Base-by-base conservation (phyloP, 768 basidiomycete species). In the Asterophora parasitica region DNA sequence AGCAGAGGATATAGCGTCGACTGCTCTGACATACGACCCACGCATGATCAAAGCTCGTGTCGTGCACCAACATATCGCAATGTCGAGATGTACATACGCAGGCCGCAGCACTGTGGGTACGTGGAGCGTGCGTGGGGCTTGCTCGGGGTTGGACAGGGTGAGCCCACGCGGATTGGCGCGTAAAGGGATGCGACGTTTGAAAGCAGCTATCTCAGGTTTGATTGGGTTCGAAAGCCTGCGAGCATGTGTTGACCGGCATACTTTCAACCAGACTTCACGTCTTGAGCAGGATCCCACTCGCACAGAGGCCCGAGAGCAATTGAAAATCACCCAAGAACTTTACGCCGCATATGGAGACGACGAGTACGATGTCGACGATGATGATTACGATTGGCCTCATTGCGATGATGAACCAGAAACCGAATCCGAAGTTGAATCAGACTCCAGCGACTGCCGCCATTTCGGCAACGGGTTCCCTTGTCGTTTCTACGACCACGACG, bases 381-480 rank as follows among this genome's bases (percentile, higher is more conserved):
- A 9, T 20, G 57, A 55, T 8, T 44, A 45, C 17, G 15, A 44
- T 46, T 47, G 56, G 55, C 51, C 54, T 48, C 33, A 34, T 19
- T 54, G 53, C 39, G 58, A 64, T 23, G 71, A 68, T 4, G 57
- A 60, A 20, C 43, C 52, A 1, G 44, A 52, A 3, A 40, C 58
- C 16, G 67, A 67, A 5, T 54, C 67, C 16, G 69, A 65, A 27
- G 61, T 62, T 0, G 66, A 71, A 27, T 78, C 75, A 0, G 78
- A 81, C 52, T 74, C 76, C n/a, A 75, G 73, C 27, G 81, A 82
- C 55, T 77, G 65, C 52, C 54, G 59, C 15, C 78, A 80, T 51
- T 49, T 48, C 1, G 80, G 78, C 5, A 77, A 75, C 46, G 60
- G 61, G 0, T 62, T 67, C 1, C 70, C 79, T 0, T 82, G 79